Base-by-base conservation (phyloP, 148 eudicot genomes). In the Fallopia convolvulus region DNA sequence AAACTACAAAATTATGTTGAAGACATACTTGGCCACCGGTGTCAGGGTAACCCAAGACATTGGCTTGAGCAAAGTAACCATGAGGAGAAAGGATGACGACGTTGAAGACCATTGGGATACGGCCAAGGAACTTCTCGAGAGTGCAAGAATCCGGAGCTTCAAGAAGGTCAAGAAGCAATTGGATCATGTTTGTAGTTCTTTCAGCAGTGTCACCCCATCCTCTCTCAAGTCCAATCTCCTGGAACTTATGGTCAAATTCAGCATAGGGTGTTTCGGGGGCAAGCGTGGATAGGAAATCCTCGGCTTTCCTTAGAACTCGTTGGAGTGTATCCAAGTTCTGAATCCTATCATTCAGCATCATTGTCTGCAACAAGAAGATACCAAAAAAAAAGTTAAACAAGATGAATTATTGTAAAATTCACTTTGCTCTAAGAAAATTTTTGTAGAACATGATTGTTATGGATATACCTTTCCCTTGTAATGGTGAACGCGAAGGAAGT, bases 91-190 rank as follows among this genome's bases (percentile, higher is more conserved):
- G 97, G 65, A 95, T 95, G 58, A 95, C 97, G 41, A 95, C 99
- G 65, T 95, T 95, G 92, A 95, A 95, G 30, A 92, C 97, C 99
- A 92, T 91, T 0, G 99, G 99, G n/a, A 95, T 87, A 56, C 90
- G 83, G 3, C 99, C 97, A 5, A 95, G 91, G 79, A 95, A 95
- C 36, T 84, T 92, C 86, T 92, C 92, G 0, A 95, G 99, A 7
- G 97, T 95, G 83, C 97, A 87, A 0, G 99, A 87, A 78, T 95
- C 99, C 15, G 99, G 99, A 65, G 99, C 99, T 83, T 95, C 97
- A 3, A 95, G 90, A 74, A 95, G 99, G 83, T 91, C 99, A 40
- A 95, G 75, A 17, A 95, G 92, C 79, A 92, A 82, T 42, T 86
- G 90, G 66, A 95, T 86, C 97, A 91, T 95, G 81, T 90, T 97